Base-by-base conservation (phyloP, 257 asterid genomes). In the Voacanga thouarsii region DNA sequence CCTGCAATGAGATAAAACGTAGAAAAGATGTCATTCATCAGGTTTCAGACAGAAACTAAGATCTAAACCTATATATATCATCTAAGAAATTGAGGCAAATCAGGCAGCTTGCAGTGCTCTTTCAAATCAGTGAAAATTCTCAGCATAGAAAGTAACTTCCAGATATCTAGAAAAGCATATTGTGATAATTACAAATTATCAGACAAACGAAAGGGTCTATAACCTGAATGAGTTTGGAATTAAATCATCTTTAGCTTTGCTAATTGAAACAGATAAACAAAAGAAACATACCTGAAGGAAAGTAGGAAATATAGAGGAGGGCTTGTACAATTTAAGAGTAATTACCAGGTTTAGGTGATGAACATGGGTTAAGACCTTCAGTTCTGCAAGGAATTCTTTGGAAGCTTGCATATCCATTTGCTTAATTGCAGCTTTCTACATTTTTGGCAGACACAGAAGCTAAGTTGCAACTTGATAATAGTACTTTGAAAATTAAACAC, bases 401-500 rank as follows among this genome's bases (percentile, higher is more conserved):
- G 98, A 87, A 69, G 96, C 98, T 87, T 91, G 94, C 98, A 91
- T 91, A 76, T 91, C 96, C 98, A 93, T 90, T 87, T 89, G 86
- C 89, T 92, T 92, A 50, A 94, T 83, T 7, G 93, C 98, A 77
- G 96, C 97, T 88, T 86, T 87, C 97, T 90, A 84, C 82, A 83
- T 79, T 77, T 73, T 71, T 72, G 70, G 3, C 53, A 60, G 37
- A 61, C 18, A 37, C 26, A 30, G 47, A 47, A n/a, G 55, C 18
- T 12, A 51, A 50, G 49, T 74, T 41, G 78, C 55, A 56, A 60
- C 18, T 74, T 64, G 51, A 45, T 16, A 56, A 71, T 51, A 76
- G 59, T 47, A 45, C 64, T 67, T 72, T 50, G 75, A 78, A 28
- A 61, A 64, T n/a, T 51, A 59, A 68, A 59, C 51, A 64, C 15